phyloP scores from a whole-genome alignment of 768 basidiomycete species.

The Suillus hirtellus region DNA sequence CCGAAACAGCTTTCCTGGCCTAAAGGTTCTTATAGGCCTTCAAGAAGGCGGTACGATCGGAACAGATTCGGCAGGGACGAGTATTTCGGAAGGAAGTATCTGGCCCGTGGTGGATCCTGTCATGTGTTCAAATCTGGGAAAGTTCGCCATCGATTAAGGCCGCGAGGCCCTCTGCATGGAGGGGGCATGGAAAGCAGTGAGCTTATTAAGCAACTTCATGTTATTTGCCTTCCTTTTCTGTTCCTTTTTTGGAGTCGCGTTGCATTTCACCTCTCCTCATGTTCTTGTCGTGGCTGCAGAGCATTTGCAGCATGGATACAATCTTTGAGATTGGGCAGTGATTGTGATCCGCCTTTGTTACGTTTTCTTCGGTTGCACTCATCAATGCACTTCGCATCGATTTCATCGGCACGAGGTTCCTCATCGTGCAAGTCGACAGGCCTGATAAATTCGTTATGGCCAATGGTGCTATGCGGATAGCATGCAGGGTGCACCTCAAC shows the following conservation, averaged over 20 bases:
- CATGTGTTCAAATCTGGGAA: constrained; percentile 22
- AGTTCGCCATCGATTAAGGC: constrained; percentile 13
- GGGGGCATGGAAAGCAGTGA: constrained; percentile 27
- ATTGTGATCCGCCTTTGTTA: neutral
- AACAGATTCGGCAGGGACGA: constrained; percentile 16
- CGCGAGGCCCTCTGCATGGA: constrained; percentile 13
- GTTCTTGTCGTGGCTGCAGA: constrained; percentile 5
- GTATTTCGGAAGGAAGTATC: constrained; percentile 15
- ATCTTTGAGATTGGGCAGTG: constrained; percentile 4
- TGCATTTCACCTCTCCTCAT: constrained; percentile 1
- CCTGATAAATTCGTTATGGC: neutral
- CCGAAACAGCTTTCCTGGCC: neutral
- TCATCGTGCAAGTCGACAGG: neutral
- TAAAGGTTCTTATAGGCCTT: constrained; percentile 26
- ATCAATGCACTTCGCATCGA: constrained; percentile 1
- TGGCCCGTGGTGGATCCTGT: constrained; percentile 11
- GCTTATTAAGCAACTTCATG: constrained; percentile 22
- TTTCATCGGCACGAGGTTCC: neutral
- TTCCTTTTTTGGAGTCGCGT: constrained; percentile 25
- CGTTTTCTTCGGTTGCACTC: neutral
- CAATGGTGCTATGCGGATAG: constrained; percentile 2
- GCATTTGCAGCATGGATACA: neutral
- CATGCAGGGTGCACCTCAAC: neutral
- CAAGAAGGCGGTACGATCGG: constrained; percentile 29
- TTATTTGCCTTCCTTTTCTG: constrained; percentile 29